Conservation (phyloP, 441 rosid species). For the Pelargonium exstipulatum region DNA sequence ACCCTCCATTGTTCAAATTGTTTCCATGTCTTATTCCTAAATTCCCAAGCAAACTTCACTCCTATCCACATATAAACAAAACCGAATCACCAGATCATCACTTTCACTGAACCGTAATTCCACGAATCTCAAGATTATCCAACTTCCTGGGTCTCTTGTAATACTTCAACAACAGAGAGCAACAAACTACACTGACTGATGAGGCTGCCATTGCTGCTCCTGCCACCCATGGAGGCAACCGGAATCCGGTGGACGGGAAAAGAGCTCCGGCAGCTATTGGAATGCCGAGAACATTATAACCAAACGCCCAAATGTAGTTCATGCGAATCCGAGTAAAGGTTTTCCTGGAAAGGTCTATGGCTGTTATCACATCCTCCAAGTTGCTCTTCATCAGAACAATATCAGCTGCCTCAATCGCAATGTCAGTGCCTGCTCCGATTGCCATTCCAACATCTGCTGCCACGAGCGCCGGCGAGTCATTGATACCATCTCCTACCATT, state of each 20-base stretch:
- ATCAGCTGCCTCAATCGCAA: constrained; percentile 93
- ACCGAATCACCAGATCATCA: not conserved
- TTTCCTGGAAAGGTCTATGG: constrained; percentile 74
- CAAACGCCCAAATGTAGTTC: constrained; percentile 90
- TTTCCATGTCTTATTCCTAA: constrained; percentile 9
- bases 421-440: constrained; percentile 55
- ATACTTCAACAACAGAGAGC: constrained; percentile 71
- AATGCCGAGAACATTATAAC: constrained; percentile 68
- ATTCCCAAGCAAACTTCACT: not conserved
- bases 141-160: constrained; percentile 64
- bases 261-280: constrained; percentile 85
- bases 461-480: constrained; percentile 84
- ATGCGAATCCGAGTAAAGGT: constrained; percentile 71
- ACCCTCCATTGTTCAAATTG: not conserved
- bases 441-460: constrained; percentile 97
- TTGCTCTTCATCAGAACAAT: constrained; percentile 79
- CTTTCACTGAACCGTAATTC: constrained; percentile 40
- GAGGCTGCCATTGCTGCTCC: constrained; percentile 99
- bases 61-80: not conserved
- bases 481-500: constrained; percentile 93
- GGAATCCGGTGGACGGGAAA: constrained; percentile 59
- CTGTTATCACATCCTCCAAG: constrained; percentile 84
- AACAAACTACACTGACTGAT: constrained; percentile 80
- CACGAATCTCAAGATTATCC: constrained; percentile 44
- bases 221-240: constrained; percentile 93